Base-by-base conservation (phyloP, 2,329 filamentous ascomycete genomes). In the Chalara sp. region DNA sequence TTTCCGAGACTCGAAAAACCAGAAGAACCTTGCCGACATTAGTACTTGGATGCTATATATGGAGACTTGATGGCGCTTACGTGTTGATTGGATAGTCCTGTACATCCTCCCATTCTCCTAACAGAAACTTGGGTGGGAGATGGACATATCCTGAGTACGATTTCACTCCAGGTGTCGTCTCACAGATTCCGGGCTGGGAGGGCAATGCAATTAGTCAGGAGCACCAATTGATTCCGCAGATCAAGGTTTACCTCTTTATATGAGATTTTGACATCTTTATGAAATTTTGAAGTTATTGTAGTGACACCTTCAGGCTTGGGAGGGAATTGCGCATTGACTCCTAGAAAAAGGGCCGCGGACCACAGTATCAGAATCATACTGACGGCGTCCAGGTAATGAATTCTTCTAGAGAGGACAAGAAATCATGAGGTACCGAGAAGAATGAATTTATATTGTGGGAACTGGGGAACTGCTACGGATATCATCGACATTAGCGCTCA, bases 1-100 rank as follows among this genome's bases (percentile, higher is more conserved):
- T 32, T 69, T 67, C 13, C 71, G 63, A 5, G 69, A 61, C 51
- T 71, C 68, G 53, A 72, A 67, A 50, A 70, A 72, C 68, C 69
- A 72, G 57, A 71, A 71, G 58, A 72, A 60, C 32, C 48, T 58
- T 31, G 53, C 54, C 51, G 44, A 21, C 21, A 21, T 21, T 21
- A 21, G 21, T 21, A 21, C 21, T 21, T 21, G 21, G 50, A 12
- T 5, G 47, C 49, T n/a, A 10, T n/a, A 2, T 10, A 39, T n/a
- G 35, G 35, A 10, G 8, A n/a, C 10, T 39, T 39, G 10, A n/a
- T 39, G 35, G 35, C 11, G 8, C 4, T 11, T 43, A 12, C 41
- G 10, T 28, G 21, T 43, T 43, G 41, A 28, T 28, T 28, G 41
- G 10, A 21, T 43, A 43, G 8, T 11, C 21, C 21, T 12, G 41